Conservation (phyloP, 139 green algal genomes). For the Coelastrella sp. region DNA sequence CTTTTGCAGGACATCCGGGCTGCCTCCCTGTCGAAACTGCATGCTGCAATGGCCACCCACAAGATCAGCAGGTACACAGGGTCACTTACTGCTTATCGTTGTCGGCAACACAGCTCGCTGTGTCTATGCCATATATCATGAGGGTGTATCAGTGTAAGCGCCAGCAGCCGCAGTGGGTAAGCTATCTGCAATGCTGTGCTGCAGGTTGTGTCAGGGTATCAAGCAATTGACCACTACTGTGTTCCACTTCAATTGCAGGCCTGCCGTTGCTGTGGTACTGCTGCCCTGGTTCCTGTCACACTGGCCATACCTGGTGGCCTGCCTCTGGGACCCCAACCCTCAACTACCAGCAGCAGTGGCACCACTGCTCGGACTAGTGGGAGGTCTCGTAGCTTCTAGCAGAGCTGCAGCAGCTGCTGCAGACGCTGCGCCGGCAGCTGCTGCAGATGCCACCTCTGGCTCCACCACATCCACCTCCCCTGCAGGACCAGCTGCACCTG, state of each 20-base stretch:
- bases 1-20: conserved; percentile 1
- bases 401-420: conserved; percentile 23
- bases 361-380: conserved; percentile 28
- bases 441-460: not conserved
- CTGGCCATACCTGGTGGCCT: conserved; percentile 26
- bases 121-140: too few species aligned
- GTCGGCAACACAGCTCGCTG: too few species aligned
- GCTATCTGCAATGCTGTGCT: too few species aligned
- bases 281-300: conserved; percentile 30
- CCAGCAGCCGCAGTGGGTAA: too few species aligned
- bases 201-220: too few species aligned
- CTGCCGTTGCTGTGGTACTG: conserved; percentile 12
- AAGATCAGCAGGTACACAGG: conserved; percentile 29
- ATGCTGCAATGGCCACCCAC: conserved; percentile 25
- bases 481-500: not conserved
- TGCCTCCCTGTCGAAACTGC: conserved; percentile 25
- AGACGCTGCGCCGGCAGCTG: not conserved
- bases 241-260: not conserved
- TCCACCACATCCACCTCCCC: not conserved
- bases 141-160: too few species aligned
- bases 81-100: too few species aligned
- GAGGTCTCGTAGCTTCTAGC: conserved; percentile 28
- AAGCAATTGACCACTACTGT: not conserved
- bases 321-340: conserved; percentile 28
- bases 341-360: conserved; percentile 31